These are phyloP conservation scores for Trypanosoma theileri DNA, from an alignment of 208 protist genomes.

Conservation along the genomic window DNA sequence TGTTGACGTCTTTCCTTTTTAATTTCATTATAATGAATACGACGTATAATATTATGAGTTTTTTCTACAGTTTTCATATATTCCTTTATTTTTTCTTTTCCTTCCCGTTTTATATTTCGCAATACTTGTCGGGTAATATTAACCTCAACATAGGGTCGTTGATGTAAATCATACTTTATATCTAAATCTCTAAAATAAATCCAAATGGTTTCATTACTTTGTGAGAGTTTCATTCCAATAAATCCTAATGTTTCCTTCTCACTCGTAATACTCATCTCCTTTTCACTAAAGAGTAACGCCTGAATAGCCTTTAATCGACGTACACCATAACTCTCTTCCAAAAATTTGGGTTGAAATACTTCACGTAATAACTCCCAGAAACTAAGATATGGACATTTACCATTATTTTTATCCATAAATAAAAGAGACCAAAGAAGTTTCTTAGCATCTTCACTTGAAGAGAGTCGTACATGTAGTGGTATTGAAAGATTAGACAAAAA, in stretches of 20 bases:
- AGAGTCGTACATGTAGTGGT: conserved; percentile 17
- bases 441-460: conserved; percentile 3
- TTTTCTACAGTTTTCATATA: conserved; percentile 1
- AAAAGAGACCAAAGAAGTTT: conserved; percentile 6
- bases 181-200: conserved; percentile 16
- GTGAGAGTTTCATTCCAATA: conserved; percentile 9
- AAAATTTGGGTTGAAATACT: conserved; percentile 2
- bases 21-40: conserved; percentile 10
- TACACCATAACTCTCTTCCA: conserved; percentile 19
- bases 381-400: conserved; percentile 6
- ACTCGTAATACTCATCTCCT: not conserved
- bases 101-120: not conserved
- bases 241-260: not conserved
- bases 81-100: not conserved
- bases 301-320: conserved; percentile 11
- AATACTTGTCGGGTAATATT: not conserved
- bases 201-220: not conserved
- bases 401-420: conserved; percentile 15
- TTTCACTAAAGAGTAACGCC: not conserved
- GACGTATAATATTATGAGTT: conserved; percentile 1
- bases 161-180: not conserved
- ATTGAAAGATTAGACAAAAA: conserved; percentile 15
- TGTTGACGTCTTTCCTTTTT: not conserved
- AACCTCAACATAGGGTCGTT: not conserved
- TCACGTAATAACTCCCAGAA: conserved; percentile 9